Evolutionary conservation across 2,329 filamentous ascomycete species (phyloP).

Genomic region (Huntiella moniliformis): DNA sequence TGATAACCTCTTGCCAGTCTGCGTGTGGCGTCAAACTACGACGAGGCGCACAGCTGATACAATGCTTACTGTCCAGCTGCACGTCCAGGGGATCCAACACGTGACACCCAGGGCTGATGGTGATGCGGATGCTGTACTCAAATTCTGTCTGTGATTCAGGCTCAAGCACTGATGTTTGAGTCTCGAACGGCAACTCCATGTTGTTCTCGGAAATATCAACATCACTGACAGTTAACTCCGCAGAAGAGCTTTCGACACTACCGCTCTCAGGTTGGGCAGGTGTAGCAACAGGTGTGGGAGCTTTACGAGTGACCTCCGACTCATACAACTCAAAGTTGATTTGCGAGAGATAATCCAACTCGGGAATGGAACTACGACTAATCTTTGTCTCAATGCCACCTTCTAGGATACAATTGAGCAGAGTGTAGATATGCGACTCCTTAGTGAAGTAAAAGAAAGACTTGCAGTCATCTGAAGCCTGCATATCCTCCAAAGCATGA

Average conservation of each 20-base stretch:
- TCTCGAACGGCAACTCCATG: too few relatives aligned
- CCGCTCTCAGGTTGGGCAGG: neutral
- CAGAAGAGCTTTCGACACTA: neutral
- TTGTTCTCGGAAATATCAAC: neutral
- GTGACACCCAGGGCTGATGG: conserved; percentile 87
- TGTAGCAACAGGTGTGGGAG: conserved; percentile 13
- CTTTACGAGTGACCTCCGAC: conserved; percentile 49
- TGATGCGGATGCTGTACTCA: conserved; percentile 91
- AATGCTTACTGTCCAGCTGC: conserved; percentile 87
- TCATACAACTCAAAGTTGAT: conserved; percentile 98
- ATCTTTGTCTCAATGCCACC: conserved; percentile 96
- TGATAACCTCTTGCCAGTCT: conserved; percentile 94
- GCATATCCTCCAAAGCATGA: conserved; percentile 88
- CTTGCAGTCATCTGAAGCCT: conserved; percentile 83
- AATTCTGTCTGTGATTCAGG: conserved; percentile 37
- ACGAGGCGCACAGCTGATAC: conserved; percentile 83
- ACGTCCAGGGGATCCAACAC: conserved; percentile 93
- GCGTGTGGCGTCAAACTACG: conserved; percentile 76
- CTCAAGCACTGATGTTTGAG: too few relatives aligned
- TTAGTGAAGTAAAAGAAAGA: conserved; percentile 99
- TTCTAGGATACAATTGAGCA: conserved; percentile 93
- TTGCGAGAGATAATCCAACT: conserved; percentile 91
- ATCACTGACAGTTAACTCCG: neutral
- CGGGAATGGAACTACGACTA: conserved; percentile 80
- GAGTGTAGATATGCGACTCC: conserved; percentile 94